Percentiles rank a stretch among this genome's conserved stretches.
phyloP scores from a whole-genome alignment of 768 basidiomycete species.

The Boletus subparvulus region DNA sequence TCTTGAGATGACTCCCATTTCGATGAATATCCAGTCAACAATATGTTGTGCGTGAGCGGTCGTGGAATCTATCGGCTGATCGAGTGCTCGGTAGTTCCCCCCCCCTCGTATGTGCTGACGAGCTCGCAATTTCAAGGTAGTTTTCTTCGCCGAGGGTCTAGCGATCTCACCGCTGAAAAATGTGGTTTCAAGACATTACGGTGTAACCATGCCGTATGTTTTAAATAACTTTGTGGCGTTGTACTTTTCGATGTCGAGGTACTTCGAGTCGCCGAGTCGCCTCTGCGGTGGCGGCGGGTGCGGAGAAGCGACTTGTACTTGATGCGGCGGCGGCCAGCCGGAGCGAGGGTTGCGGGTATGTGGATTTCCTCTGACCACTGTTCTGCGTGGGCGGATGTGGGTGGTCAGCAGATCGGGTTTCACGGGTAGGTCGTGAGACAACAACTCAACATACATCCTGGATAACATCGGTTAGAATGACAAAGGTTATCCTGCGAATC shows the following conservation, averaged over 20 bases:
- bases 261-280: background rate
- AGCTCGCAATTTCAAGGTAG: background rate
- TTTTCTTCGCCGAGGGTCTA: background rate
- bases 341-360: background rate
- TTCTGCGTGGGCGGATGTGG: background rate
- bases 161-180: background rate
- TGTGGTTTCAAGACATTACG: conserved; percentile 6
- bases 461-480: background rate
- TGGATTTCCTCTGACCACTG: conserved; percentile 2
- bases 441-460: background rate
- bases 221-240: conserved; percentile 3
- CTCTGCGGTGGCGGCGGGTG: conserved; percentile 28
- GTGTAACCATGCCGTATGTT: conserved; percentile 11
- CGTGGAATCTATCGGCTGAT: background rate
- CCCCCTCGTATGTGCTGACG: background rate
- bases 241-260: background rate
- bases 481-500: background rate
- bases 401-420: background rate
- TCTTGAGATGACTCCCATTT: background rate
- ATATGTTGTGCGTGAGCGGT: too few species aligned
- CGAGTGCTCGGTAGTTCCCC: background rate
- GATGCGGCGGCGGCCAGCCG: conserved; percentile 9
- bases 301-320: conserved; percentile 13
- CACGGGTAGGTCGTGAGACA: background rate
- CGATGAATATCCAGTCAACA: background rate